Percentiles rank a stretch among this genome's conserved stretches.
phyloP scores from a whole-genome alignment of 1,284 basidiomycete genomes.

The Vanrija sp. region DNA sequence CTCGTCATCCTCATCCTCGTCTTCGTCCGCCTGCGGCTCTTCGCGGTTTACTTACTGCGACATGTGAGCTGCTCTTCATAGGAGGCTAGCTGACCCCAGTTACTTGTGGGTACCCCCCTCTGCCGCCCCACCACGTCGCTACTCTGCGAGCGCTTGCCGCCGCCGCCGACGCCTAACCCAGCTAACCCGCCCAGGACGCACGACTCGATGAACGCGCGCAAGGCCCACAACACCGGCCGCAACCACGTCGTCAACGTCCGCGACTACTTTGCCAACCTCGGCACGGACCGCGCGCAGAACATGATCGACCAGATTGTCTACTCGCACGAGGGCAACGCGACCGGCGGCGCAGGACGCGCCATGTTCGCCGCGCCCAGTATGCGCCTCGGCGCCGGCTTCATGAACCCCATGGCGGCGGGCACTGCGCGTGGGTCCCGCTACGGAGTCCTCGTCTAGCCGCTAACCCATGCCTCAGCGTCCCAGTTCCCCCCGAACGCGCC shows the following conservation, averaged over 20 bases:
- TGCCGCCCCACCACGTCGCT: neutral
- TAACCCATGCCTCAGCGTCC: conserved; percentile 2
- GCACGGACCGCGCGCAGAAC: conserved; percentile 91
- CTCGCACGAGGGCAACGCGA: conserved; percentile 65
- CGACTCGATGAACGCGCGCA: conserved; percentile 62
- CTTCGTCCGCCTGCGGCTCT: neutral
- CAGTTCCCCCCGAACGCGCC: conserved; percentile 40
- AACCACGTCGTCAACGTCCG: conserved; percentile 95
- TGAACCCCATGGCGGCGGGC: conserved; percentile 33
- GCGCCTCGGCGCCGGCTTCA: conserved; percentile 42
- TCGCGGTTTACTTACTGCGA: conserved; percentile 28
- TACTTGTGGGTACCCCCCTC: conserved; percentile 43
- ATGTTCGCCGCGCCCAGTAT: conserved; percentile 68
- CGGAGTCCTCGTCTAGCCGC: no score
- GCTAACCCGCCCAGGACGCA: conserved; percentile 25
- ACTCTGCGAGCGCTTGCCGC: neutral
- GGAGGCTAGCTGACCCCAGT: conserved; percentile 51
- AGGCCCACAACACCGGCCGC: conserved; percentile 94
- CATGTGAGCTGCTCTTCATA: conserved; percentile 25
- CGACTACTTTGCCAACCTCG: conserved; percentile 93
- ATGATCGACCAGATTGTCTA: conserved; percentile 95
- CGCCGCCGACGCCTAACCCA: neutral
- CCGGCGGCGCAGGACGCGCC: conserved; percentile 16
- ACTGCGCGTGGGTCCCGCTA: conserved; percentile 11
- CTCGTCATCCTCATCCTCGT: neutral